Evolutionary conservation across 257 asterid genomes (phyloP).

Genomic region (Apocynum venetum): DNA sequence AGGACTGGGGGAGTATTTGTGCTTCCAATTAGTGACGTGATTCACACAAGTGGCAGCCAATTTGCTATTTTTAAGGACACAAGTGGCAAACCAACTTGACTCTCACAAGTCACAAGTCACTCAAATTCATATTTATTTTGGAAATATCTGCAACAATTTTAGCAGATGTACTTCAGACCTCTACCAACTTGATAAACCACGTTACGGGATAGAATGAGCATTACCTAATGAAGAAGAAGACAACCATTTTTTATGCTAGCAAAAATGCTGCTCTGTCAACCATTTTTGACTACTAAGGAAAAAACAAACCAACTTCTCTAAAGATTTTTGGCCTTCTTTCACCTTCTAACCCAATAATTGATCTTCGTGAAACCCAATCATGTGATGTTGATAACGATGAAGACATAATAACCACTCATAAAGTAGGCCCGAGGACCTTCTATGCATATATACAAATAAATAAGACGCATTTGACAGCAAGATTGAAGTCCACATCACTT

Average conservation of each 20-base stretch:
- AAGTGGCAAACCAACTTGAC: not conserved
- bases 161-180: too few species aligned
- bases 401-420: slow-evolving; percentile 1
- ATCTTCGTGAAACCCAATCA: slow-evolving; percentile 4
- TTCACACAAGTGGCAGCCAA: not conserved
- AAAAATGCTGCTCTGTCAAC: not conserved
- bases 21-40: not conserved
- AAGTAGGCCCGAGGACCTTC: not conserved
- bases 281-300: not conserved
- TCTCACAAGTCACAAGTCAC: not conserved
- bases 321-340: not conserved
- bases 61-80: not conserved
- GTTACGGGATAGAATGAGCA: not conserved
- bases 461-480: not conserved
- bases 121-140: not conserved
- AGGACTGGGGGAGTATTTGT: not conserved
- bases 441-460: not conserved
- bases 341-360: not conserved
- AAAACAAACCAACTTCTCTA: not conserved
- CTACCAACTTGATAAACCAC: not conserved
- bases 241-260: slow-evolving; percentile 10
- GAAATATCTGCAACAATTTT: not conserved
- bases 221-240: not conserved
- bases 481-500: not conserved
- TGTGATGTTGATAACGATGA: slow-evolving; percentile 15